Conservation (phyloP, 2,329 filamentous ascomycete species). For the Karstenula rhodostoma region DNA sequence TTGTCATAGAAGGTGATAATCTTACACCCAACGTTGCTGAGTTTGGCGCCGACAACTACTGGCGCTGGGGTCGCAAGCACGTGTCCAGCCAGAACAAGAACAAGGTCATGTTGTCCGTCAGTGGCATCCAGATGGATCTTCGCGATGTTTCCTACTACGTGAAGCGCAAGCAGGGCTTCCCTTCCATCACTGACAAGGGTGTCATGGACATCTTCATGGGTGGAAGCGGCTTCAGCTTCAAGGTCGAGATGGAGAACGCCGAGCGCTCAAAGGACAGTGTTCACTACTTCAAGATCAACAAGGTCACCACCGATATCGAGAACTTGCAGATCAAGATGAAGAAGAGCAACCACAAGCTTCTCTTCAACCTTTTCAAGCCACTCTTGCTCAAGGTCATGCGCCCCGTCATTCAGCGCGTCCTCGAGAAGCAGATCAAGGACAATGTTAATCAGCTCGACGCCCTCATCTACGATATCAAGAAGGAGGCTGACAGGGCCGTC, state of each 20-base stretch:
- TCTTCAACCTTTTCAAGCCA: constrained; percentile 88
- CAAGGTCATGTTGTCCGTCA: constrained; percentile 83
- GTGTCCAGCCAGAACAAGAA: constrained; percentile 83
- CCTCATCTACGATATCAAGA: constrained; percentile 78
- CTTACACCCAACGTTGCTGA: constrained; percentile 93
- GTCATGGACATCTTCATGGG: constrained; percentile 88
- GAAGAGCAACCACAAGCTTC: constrained; percentile 92
- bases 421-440: constrained; percentile 89
- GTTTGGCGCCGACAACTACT: constrained; percentile 90
- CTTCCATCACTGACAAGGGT: constrained; percentile 84
- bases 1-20: constrained; percentile 96
- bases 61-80: constrained; percentile 92
- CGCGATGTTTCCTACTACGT: constrained; percentile 84
- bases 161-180: constrained; percentile 94
- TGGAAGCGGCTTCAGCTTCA: constrained; percentile 89
- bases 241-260: constrained; percentile 84
- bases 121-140: constrained; percentile 92
- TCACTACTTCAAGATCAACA: constrained; percentile 95
- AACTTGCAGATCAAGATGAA: constrained; percentile 87
- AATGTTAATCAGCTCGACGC: constrained; percentile 78
- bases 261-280: constrained; percentile 73
- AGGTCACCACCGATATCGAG: constrained; percentile 82
- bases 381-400: constrained; percentile 83
- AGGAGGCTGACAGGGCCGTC: constrained; percentile 78
- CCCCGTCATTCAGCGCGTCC: constrained; percentile 82